phyloP scores from a whole-genome alignment of 805 yeast genomes.

The Lachancea meyersii region DNA sequence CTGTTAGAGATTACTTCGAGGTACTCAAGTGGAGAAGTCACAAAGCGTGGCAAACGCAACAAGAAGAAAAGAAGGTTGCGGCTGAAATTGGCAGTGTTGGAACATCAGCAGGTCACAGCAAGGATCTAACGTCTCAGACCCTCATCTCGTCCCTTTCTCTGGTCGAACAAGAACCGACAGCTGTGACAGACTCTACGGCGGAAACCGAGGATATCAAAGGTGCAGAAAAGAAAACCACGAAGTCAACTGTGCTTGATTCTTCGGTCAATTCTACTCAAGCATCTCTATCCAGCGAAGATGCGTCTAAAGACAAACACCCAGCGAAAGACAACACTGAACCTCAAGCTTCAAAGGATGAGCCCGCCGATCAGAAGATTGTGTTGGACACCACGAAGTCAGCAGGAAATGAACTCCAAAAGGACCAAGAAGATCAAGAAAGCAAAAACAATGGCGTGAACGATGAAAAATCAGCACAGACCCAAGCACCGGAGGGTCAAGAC shows the following conservation, averaged over 20 bases:
- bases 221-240: background rate
- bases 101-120: background rate
- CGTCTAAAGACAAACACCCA: background rate
- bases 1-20: conserved; percentile 39
- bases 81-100: background rate
- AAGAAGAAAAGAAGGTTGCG: background rate
- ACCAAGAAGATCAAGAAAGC: background rate
- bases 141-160: background rate
- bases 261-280: background rate
- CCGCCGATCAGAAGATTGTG: background rate
- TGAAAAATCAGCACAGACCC: background rate
- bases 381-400: background rate
- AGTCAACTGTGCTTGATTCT: background rate
- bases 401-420: background rate
- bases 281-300: background rate
- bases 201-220: background rate
- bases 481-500: background rate
- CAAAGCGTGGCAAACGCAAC: conserved; percentile 3
- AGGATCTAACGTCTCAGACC: background rate
- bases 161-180: conserved; percentile 2
- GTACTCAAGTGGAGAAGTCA: conserved; percentile 20
- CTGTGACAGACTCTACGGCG: background rate
- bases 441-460: no score
- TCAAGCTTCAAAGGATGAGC: background rate
- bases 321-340: background rate